Evolutionary conservation across 306 rosid genomes (phyloP), one percentile per base, ranked within the genome.

Genomic region (Casuarina cunninghamiana): DNA sequence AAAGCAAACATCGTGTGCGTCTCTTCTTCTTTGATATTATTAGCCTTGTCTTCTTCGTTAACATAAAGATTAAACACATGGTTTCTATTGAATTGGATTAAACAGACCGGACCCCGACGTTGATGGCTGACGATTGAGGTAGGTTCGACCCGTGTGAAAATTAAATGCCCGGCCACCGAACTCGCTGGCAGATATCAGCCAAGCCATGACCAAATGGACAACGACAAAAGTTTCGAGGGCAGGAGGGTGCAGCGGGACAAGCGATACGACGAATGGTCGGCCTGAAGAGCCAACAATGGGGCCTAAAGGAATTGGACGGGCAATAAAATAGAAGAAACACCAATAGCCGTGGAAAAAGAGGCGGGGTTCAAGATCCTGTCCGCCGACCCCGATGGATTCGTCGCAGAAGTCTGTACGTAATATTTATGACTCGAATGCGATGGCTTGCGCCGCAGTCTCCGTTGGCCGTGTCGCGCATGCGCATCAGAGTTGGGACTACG

Each of bases 391-490:
- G 66, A 78, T 75, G 58, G 50, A 55, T 78, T 50, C 44, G 32
- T 17, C 50, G 32, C 26, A 16, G 83, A 74, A 45, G 38, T 71
- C 38, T 19, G 3, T 35, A 4, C 50, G 41, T 12, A 38, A 72
- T 53, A 71, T 62, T 76, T 49, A 66, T 38, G 68, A 72, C 60
- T 61, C 60, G 26, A 13, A 50, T 11, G 21, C 15, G 63, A 11
- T 10, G 7, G 10, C 17, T 48, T 32, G 61, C 79, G 82, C 86
- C 87, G 86, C 86, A 81, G 80, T 74, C 84, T 78, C 50, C 83
- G 89, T 75, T 78, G 69, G 61, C 77, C 26, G 68, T 84, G 88
- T 88, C 88, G 87, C 88, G 91, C 89, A 88, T 88, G 92, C 89
- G 44, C 48, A 35, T 71, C 9, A 12, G 37, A 11, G 62, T 35